Evolutionary conservation across 805 yeast genomes (phyloP).

Genomic region (Torulaspora quercuum): DNA sequence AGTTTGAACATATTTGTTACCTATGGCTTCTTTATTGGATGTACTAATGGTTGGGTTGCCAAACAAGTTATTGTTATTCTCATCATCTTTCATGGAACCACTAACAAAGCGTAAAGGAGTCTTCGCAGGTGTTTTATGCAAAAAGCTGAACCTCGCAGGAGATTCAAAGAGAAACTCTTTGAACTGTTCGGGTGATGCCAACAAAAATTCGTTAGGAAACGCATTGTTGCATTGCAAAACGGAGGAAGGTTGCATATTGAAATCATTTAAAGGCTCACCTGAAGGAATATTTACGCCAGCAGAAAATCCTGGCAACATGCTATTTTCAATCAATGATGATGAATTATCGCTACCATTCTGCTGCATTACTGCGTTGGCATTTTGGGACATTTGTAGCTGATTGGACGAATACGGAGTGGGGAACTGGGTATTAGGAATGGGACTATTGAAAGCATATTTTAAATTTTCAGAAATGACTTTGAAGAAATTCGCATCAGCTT

Average conservation of each 20-base stretch:
- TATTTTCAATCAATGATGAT: constrained; percentile 30
- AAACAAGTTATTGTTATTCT: constrained; percentile 8
- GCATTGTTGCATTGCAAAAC: constrained; percentile 27
- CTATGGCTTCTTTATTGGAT: constrained; percentile 3
- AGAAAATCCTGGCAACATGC: constrained; percentile 21
- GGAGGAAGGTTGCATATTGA: constrained; percentile 36
- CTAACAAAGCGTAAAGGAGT: constrained; percentile 34
- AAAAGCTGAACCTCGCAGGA: constrained; percentile 32
- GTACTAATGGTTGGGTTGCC: constrained; percentile 9
- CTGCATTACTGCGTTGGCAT: constrained; percentile 9
- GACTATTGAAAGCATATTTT: constrained; percentile 33
- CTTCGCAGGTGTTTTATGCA: constrained; percentile 37
- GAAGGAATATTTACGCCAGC: constrained; percentile 9
- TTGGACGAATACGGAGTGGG: constrained; percentile 37
- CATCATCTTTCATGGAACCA: constrained; percentile 5
- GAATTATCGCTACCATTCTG: constrained; percentile 16
- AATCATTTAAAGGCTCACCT: constrained; percentile 30
- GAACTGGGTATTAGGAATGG: constrained; percentile 34
- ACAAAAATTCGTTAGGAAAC: constrained; percentile 32
- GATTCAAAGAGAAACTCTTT: constrained; percentile 36
- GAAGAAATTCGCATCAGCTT: constrained; percentile 30
- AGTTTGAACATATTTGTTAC: constrained; percentile 19
- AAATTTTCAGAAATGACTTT: constrained; percentile 30
- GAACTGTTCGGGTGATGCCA: constrained; percentile 37
- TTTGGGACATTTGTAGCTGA: constrained; percentile 15